Conservation (phyloP, 139 green algal genomes). For the Coelastrella sp. region DNA sequence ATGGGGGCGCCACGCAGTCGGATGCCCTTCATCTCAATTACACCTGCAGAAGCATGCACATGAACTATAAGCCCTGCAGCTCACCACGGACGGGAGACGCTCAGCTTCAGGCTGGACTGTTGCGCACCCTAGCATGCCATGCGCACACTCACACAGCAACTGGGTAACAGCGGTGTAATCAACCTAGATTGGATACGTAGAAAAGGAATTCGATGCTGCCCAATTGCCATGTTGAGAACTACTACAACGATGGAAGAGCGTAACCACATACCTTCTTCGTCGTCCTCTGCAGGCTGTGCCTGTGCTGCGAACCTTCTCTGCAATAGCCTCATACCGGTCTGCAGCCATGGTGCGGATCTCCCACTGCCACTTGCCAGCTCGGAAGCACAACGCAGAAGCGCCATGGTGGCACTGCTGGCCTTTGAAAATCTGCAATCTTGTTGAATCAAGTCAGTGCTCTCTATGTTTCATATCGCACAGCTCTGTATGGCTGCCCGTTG, state of each 20-base stretch:
- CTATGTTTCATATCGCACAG: too few relatives aligned
- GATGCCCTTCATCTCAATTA: constrained; percentile 96
- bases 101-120: too few relatives aligned
- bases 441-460: too few relatives aligned
- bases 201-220: too few relatives aligned
- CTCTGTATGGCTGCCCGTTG: too few relatives aligned
- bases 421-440: too few relatives aligned
- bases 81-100: background rate
- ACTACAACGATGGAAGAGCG: background rate
- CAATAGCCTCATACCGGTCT: background rate
- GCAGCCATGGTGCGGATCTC: constrained; percentile 32
- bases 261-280: constrained; percentile 41
- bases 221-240: background rate
- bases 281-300: constrained; percentile 11
- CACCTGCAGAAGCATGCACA: background rate
- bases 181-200: too few relatives aligned
- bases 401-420: background rate
- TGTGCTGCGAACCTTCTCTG: background rate
- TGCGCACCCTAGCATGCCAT: too few relatives aligned
- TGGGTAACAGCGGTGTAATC: too few relatives aligned
- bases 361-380: background rate
- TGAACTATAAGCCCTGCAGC: background rate
- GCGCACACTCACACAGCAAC: too few relatives aligned
- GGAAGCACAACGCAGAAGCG: constrained; percentile 11
- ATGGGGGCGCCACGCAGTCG: constrained; percentile 85